Conservation (phyloP, 352 stramenopile species). For the Phytopythium litorale region DNA sequence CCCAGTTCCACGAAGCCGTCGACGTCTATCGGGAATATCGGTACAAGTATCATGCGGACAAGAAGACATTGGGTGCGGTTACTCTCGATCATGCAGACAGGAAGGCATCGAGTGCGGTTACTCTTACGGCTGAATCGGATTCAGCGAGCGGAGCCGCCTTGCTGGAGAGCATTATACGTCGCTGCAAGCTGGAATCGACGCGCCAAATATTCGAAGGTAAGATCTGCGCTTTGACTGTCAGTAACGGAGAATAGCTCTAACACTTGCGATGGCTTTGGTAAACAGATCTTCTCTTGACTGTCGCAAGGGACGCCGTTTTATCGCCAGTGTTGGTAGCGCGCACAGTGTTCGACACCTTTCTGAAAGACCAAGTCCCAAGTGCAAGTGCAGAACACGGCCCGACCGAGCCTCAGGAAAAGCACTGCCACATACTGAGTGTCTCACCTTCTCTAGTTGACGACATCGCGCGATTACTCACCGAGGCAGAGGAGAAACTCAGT, state of each 20-base stretch:
- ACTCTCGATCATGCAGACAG: neutral
- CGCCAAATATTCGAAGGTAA: constrained; percentile 9
- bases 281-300: neutral
- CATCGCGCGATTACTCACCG: constrained; percentile 11
- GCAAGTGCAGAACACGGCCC: neutral
- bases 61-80: too few relatives aligned
- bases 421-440: constrained; percentile 9
- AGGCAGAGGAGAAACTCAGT: constrained; percentile 1
- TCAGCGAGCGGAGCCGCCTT: neutral
- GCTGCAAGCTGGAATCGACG: constrained; percentile 19
- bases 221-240: too few relatives aligned
- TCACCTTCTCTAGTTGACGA: constrained; percentile 26
- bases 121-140: neutral
- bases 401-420: neutral
- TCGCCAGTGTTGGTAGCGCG: constrained; percentile 13
- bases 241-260: too few relatives aligned
- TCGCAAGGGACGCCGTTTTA: neutral
- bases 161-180: constrained; percentile 14
- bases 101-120: neutral
- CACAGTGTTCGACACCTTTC: constrained; percentile 15
- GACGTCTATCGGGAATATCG: constrained; percentile 38
- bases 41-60: too few relatives aligned
- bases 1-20: constrained; percentile 55
- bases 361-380: neutral
- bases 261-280: neutral